Percentiles rank a stretch among this genome's conserved stretches.
Evolutionary conservation across 306 rosid species (phyloP).

Genomic region (Trifolium fragiferum): DNA sequence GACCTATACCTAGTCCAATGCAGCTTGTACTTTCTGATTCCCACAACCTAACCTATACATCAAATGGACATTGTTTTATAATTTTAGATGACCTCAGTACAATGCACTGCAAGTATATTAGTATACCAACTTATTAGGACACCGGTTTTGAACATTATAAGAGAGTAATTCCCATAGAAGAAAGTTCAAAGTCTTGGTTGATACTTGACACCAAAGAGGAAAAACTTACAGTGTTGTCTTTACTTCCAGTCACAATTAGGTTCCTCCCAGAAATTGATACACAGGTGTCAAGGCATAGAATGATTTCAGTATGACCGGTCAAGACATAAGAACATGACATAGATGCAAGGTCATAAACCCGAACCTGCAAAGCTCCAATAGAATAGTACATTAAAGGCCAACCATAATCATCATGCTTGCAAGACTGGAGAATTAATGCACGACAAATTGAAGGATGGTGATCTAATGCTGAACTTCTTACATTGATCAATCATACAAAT

Average conservation of each 20-base stretch:
- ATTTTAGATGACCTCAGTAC: conserved; percentile 4
- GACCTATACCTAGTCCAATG: conserved; percentile 84
- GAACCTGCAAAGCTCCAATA: conserved; percentile 74
- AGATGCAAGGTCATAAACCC: conserved; percentile 80
- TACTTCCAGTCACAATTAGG: conserved; percentile 84
- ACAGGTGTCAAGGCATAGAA: conserved; percentile 90
- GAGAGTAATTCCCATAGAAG: conserved; percentile 24
- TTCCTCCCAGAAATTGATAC: conserved; percentile 76
- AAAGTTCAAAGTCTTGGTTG: conserved; percentile 26
- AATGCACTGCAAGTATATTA: conserved; percentile 24
- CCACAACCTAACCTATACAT: conserved; percentile 89
- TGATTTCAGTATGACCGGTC: conserved; percentile 81
- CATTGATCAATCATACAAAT: conserved; percentile 28
- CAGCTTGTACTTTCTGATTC: conserved; percentile 80
- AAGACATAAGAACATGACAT: conserved; percentile 93
- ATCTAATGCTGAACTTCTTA: conserved; percentile 36
- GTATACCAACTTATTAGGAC: conserved; percentile 30
- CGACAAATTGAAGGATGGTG: conserved; percentile 24
- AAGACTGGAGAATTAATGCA: background rate
- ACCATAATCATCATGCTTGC: conserved; percentile 19
- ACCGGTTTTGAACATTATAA: conserved; percentile 27
- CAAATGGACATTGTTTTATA: conserved; percentile 26
- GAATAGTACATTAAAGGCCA: conserved; percentile 28
- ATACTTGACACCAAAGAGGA: conserved; percentile 20
- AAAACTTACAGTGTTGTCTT: conserved; percentile 83